Base-by-base conservation (phyloP, 2,329 filamentous ascomycete genomes). In the Fusarium beomiforme region DNA sequence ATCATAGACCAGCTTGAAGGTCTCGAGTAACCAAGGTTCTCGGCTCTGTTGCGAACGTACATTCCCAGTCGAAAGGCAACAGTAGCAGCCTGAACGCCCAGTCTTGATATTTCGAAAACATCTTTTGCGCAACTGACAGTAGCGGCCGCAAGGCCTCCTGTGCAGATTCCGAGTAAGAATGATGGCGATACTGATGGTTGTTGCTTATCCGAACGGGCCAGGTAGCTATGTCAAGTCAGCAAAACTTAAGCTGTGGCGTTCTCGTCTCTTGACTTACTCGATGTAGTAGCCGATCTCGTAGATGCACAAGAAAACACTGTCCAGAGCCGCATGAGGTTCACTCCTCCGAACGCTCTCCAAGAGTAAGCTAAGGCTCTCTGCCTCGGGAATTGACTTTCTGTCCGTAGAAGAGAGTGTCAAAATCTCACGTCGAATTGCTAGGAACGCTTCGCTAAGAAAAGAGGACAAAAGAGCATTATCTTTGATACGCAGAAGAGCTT, bases 171-270 rank as follows among this genome's bases (percentile, higher is more conserved):
- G 1, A 58, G 55, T 1, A 58, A 21, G 7, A 37, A 14, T 0
- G 24, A 17, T 1, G 55, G 10, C 4, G 16, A 10, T 1, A 34
- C 7, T 10, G 55, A 8, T 10, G 16, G 34, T n/a, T 39, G 8
- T n/a, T 41, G 43, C 1, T 33, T 46, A n/a, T 56, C 39, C 6
- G 33, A 58, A 3, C 24, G 43, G 2, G 44, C 44, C 5, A 58
- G 3, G 24, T 33, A 41, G 5, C 55, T 58, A 0, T 2, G 26
- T 8, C 0, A 1, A 1, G 17, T 56, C 29, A 56, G 53, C n/a
- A 46, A 23, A 34, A 2, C 12, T 1, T 3, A 0, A 1, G 5
- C 16, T 16, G 8, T 0, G 5, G 0, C 3, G 0, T 24, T 9
- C 0, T 10, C 16, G 16, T 17, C 26, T 47, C 8, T 8, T 8